Base-by-base conservation (phyloP, 1,139 yeast genomes). In the Meyerozyma elateridarum region DNA sequence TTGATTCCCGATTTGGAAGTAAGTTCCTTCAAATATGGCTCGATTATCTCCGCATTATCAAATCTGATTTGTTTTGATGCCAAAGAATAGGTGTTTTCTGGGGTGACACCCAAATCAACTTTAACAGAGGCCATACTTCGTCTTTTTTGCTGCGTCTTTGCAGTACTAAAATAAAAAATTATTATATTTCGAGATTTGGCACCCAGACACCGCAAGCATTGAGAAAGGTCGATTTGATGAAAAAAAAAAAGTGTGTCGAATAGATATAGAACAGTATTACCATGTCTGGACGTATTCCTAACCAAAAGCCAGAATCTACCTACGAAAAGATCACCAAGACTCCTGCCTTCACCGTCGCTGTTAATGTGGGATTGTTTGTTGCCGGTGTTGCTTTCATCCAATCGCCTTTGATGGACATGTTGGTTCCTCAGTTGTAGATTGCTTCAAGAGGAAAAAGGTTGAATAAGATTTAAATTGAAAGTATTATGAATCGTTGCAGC, bases 1-100 rank as follows among this genome's bases (percentile, higher is more conserved):
- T 70, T 71, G 39, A 87, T 49, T 20, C 45, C 37, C 14, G 47
- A 27, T 48, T 51, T 37, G 50, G 52, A 43, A 54, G 56, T 51
- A 37, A 87, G 61, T 42, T 78, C 80, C 11, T 70, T 69, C 29
- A 83, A 53, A 48, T 74, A 72, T 9, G 84, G 79, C 46, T 74
- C 69, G 42, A 88, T 82, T 49, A 88, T 96, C n/a, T 66, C 77
- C 18, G 66, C 73, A 3, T 81, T 48, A 51, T 88, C 80, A 42
- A 89, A 76, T 56, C 87, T 89, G 50, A 83, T 53, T 35, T 85
- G 85, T 55, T 81, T 79, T 18, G 89, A 88, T 28, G 85, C 78
- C 42, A 88, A 62, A 21, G 94, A 81, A 55, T 58, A 65, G 4
- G 67, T 59, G 28, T 47, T 49, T 26, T 51, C 64, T 13, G 56